Conservation (phyloP, 108 stramenopile genomes). For the Cyclotella sp. region DNA sequence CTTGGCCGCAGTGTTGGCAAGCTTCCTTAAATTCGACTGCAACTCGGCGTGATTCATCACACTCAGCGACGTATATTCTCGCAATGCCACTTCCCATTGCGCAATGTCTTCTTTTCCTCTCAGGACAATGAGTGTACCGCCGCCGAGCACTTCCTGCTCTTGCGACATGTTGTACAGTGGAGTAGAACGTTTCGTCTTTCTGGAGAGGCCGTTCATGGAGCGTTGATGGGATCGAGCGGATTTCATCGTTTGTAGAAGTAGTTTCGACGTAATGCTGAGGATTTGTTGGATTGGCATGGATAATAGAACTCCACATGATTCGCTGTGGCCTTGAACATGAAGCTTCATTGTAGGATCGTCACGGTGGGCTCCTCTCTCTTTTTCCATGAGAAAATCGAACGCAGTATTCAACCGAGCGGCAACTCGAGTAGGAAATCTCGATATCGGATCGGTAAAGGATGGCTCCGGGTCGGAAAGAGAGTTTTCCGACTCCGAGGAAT, state of each 20-base stretch:
- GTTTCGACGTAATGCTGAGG: slow-evolving; percentile 22
- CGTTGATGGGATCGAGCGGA: slow-evolving; percentile 22
- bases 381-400: slow-evolving; percentile 29
- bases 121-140: slow-evolving; percentile 65
- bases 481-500: slow-evolving; percentile 30
- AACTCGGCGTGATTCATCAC: slow-evolving; percentile 69
- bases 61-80: slow-evolving; percentile 65
- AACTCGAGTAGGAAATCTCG: slow-evolving; percentile 40
- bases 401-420: slow-evolving; percentile 43
- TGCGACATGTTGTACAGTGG: slow-evolving; percentile 17
- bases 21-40: slow-evolving; percentile 58
- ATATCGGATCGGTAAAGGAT: slow-evolving; percentile 39
- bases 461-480: slow-evolving; percentile 29
- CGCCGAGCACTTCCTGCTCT: slow-evolving; percentile 30
- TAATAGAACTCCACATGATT: slow-evolving; percentile 32
- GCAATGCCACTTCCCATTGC: slow-evolving; percentile 62
- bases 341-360: not conserved
- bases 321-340: slow-evolving; percentile 1
- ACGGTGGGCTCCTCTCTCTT: slow-evolving; percentile 6
- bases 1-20: slow-evolving; percentile 53
- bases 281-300: slow-evolving; percentile 38
- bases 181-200: slow-evolving; percentile 16
- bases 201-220: slow-evolving; percentile 19
- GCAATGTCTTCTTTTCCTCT: slow-evolving; percentile 60
- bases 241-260: slow-evolving; percentile 27